Conservation (phyloP, 805 yeast species). For the Yamadazyma scolyti region DNA sequence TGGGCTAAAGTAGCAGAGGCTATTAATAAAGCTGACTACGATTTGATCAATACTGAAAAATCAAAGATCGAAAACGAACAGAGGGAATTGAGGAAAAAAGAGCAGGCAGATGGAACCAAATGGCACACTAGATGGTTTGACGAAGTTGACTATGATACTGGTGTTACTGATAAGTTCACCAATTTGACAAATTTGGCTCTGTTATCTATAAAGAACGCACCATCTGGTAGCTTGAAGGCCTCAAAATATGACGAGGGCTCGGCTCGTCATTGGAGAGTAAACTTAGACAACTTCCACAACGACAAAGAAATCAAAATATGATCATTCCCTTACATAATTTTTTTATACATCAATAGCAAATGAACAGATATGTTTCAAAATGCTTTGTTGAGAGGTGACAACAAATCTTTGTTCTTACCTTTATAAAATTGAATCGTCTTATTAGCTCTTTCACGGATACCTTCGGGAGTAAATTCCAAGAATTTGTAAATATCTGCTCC, state of each 20-base stretch:
- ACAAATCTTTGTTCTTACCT: conserved; percentile 56
- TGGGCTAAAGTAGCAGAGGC: conserved; percentile 92
- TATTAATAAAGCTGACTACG: conserved; percentile 69
- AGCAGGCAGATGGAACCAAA: conserved; percentile 53
- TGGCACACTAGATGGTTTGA: conserved; percentile 90
- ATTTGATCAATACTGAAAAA: conserved; percentile 71
- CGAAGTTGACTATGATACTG: conserved; percentile 22
- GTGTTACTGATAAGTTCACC: conserved; percentile 26
- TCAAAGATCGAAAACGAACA: conserved; percentile 78
- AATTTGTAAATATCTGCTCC: conserved; percentile 75
- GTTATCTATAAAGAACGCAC: conserved; percentile 60
- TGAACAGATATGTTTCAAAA: conserved; percentile 38
- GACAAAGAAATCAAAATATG: conserved; percentile 56
- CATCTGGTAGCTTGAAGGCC: conserved; percentile 59
- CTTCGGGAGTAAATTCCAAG: conserved; percentile 92
- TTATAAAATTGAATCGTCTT: conserved; percentile 74
- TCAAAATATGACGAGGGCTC: conserved; percentile 52
- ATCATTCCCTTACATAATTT: too few relatives aligned
- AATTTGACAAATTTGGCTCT: conserved; percentile 43
- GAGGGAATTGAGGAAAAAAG: conserved; percentile 75
- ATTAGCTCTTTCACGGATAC: conserved; percentile 80
- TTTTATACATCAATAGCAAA: conserved; percentile 1
- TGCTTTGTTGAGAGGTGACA: conserved; percentile 77
- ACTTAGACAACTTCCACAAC: conserved; percentile 47
- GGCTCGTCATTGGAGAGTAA: conserved; percentile 70